Base-by-base conservation (phyloP, 2,329 filamentous ascomycete genomes). In the Metarhizium brunneum region DNA sequence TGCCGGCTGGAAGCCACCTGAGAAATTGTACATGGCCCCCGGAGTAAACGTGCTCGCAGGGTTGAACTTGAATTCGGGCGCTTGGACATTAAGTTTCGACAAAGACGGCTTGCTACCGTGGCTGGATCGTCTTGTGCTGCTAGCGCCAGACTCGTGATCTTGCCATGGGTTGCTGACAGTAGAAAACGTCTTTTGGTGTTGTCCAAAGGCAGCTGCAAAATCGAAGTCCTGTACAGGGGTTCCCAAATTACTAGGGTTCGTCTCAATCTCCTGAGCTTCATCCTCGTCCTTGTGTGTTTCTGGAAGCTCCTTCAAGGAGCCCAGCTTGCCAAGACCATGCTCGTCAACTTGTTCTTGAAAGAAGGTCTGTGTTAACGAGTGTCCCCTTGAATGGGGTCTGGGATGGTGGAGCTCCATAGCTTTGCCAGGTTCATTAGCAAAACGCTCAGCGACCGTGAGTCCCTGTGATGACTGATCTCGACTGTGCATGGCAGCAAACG, bases 21-120 rank as follows among this genome's bases (percentile, higher is more conserved):
- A 71, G 58, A 83, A 83, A 43, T 72, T 73, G 63, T 82, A 82
- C 54, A 77, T 70, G 16, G 71, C 68, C 2, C 40, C 48, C 38
- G 78, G 75, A 42, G 76, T 73, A 63, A 83, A 83, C 30, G 70
- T 71, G 63, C 68, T 79, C 11, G 71, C 68, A 3, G 80, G 81
- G 59, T 83, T 82, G 70, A 92, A 92, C 63, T 86, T 90, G 76
- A 96, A 96, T 65, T 94, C 90, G 50, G 91, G 88, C 0, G 92
- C 92, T 59, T 87, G 83, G 35, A 95, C 91, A 64, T 97, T 97
- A 62, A 97, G 80, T 62, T 86, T 92, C 1, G 90, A 90, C 47
- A 85, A 70, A 0, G 84, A 92, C 3, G 84, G 76, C 63, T 87
- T 89, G 66, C 85, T 86, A 18, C 76, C 79, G 64, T 91, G 87